Base-by-base conservation (phyloP, 768 basidiomycete genomes). In the button mushroom (Agaricus bisporus) region DNA sequence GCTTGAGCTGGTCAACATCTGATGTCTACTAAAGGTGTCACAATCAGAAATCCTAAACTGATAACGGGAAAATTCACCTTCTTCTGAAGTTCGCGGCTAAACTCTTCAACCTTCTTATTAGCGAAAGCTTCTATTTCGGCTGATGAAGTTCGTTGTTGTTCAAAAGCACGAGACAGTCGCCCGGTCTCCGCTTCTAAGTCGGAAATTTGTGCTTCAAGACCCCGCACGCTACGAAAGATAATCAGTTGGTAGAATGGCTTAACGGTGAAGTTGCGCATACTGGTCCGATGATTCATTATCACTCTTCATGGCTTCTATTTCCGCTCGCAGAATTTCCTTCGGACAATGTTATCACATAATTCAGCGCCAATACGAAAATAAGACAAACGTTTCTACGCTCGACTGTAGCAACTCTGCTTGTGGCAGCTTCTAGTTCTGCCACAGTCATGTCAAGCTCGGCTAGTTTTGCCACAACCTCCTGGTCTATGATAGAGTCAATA, bases 361-460 rank as follows among this genome's bases (percentile, higher is more conserved):
- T 42, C 25, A 32, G 46, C 28, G 39, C 35, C 5, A 42, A 32
- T 28, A 42, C 20, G 29, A 51, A 15, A 36, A 53, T 38, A 42
- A 8, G 17, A 66, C 80, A 52, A 59, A 93, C 92, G 71, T 99
- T 98, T 48, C 97, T 80, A 57, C 94, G 80, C 68, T 98, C 95
- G 36, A 98, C 88, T 2, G 88, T 84, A 0, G 89, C 91, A 2
- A 98, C 89, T 15, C 95, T 84, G 61, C 84, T 89, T 62, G 95
- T 98, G n/a, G 97, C 94, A 15, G 93, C 81, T 61, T 95, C 92
- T 39, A 98, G 75, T 71, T 99, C 97, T 11, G 88, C 90, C 22
- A 90, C 87, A 60, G 98, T 83, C 84, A 98, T 89, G 64, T 99
- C 97, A 53, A 95, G 79, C 65, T 99, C 95, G 0, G 90, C 87